These are phyloP conservation scores for Ocimum tenuiflorum DNA, from an alignment of 257 asterid genomes.

Conservation along the genomic window DNA sequence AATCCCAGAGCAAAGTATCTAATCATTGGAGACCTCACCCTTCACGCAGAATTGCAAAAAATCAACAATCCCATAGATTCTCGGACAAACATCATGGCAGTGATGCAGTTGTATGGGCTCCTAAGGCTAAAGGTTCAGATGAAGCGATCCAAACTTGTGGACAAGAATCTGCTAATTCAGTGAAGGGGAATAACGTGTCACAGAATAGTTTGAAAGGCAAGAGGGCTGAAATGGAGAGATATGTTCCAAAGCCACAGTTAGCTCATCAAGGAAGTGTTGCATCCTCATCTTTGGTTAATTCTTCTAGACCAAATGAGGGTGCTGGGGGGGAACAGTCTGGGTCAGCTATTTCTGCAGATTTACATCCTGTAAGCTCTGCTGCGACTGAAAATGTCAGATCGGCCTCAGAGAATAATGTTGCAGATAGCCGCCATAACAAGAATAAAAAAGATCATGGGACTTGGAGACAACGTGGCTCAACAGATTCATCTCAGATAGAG, in stretches of 20 bases:
- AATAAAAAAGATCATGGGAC: conserved; percentile 50
- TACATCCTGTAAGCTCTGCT: too few species aligned
- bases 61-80: conserved; percentile 51
- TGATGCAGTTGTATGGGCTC: conserved; percentile 69
- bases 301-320: conserved; percentile 33
- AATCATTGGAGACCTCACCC: conserved; percentile 58
- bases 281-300: conserved; percentile 26
- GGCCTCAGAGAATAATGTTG: conserved; percentile 34
- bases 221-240: conserved; percentile 98
- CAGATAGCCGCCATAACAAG: conserved; percentile 42
- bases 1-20: conserved; percentile 40
- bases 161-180: conserved; percentile 33
- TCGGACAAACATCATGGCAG: conserved; percentile 53
- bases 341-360: conserved; percentile 19
- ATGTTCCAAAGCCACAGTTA: conserved; percentile 69
- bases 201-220: conserved; percentile 62
- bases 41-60: conserved; percentile 43
- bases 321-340: conserved; percentile 29
- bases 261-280: conserved; percentile 40
- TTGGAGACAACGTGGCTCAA: conserved; percentile 54
- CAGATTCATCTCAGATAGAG: too few species aligned
- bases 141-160: conserved; percentile 44
- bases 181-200: conserved; percentile 39
- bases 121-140: conserved; percentile 52
- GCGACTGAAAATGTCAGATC: conserved; percentile 29